A percentile compares a stretch with the other conserved stretches of the same genome.
Conservation (phyloP, 805 yeast species). For the Nakazawaea laoshanensis region DNA sequence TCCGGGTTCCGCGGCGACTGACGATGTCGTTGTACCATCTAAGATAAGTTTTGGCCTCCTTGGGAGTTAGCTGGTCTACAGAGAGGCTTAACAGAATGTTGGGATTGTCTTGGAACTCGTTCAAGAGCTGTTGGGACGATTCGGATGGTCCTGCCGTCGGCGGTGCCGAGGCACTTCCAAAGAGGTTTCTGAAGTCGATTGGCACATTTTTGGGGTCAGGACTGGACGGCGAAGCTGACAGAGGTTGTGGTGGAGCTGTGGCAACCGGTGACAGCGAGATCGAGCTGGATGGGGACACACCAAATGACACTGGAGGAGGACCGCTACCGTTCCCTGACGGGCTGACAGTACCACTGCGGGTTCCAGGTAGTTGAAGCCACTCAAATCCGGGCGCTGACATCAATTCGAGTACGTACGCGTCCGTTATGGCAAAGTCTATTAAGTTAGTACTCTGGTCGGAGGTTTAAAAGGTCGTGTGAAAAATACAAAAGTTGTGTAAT, state of each 20-base stretch:
- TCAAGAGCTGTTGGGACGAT: neutral
- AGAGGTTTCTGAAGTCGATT: constrained; percentile 9
- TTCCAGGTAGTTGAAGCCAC: constrained; percentile 37
- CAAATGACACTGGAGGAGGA: constrained; percentile 50
- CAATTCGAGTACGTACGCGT: constrained; percentile 11
- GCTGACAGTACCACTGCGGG: constrained; percentile 13
- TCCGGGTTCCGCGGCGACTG: constrained; percentile 56
- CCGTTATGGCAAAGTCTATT: no score
- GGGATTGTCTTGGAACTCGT: constrained; percentile 23
- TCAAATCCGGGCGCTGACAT: constrained; percentile 37
- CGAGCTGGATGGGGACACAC: constrained; percentile 19
- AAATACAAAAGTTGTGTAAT: no score
- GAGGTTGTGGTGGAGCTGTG: neutral
- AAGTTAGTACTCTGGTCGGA: no score
- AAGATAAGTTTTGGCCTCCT: constrained; percentile 78
- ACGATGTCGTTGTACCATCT: constrained; percentile 90
- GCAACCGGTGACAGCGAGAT: constrained; percentile 12
- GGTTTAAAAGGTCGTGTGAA: no score
- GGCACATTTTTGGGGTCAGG: constrained; percentile 3
- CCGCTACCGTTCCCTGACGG: no score
- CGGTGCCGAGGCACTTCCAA: neutral
- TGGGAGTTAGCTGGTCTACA: constrained; percentile 58
- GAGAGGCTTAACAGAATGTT: constrained; percentile 57
- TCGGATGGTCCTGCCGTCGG: neutral
- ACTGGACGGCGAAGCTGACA: neutral